Evolutionary conservation across 2,329 filamentous ascomycete species (phyloP).

Genomic region (Nigrospora sphaerica): DNA sequence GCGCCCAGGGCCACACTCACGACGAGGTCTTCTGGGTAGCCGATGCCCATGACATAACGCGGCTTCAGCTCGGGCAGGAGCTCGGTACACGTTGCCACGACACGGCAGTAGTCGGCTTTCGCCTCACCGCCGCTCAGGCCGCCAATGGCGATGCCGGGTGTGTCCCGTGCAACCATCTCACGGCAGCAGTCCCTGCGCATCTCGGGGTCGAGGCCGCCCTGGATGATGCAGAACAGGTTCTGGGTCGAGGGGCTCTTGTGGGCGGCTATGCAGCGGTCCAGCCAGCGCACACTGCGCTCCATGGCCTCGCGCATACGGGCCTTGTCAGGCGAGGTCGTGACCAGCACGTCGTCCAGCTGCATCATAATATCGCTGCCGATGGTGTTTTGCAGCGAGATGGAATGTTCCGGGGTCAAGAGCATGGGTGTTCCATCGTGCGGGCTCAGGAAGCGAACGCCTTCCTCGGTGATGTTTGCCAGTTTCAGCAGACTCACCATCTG

Average conservation of each 20-base stretch:
- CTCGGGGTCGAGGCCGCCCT: constrained; percentile 85
- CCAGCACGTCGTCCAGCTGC: constrained; percentile 97
- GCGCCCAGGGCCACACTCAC: constrained; percentile 90
- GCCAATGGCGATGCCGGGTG: constrained; percentile 93
- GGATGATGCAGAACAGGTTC: constrained; percentile 98
- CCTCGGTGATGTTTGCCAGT: constrained; percentile 87
- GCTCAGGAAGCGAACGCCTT: constrained; percentile 91
- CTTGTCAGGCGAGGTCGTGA: constrained; percentile 86
- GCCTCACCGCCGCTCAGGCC: constrained; percentile 92
- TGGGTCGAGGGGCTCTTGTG: constrained; percentile 78
- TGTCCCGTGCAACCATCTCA: constrained; percentile 85
- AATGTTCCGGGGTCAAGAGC: constrained; percentile 96
- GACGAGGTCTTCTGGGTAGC: constrained; percentile 91
- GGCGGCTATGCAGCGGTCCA: constrained; percentile 87
- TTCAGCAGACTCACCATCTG: constrained; percentile 98
- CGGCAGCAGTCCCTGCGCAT: constrained; percentile 76
- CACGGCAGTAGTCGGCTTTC: constrained; percentile 85
- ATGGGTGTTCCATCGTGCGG: constrained; percentile 93
- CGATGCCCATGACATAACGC: constrained; percentile 98
- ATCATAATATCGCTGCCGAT: constrained; percentile 99
- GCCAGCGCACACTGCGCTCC: constrained; percentile 89
- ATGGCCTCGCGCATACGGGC: constrained; percentile 89
- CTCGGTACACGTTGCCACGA: constrained; percentile 79
- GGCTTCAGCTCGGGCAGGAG: constrained; percentile 85
- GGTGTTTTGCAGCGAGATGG: constrained; percentile 89